Evolutionary conservation across 805 yeast species (phyloP), one percentile per base, ranked within the genome.

Genomic region (Dipodascus geniculatus): DNA sequence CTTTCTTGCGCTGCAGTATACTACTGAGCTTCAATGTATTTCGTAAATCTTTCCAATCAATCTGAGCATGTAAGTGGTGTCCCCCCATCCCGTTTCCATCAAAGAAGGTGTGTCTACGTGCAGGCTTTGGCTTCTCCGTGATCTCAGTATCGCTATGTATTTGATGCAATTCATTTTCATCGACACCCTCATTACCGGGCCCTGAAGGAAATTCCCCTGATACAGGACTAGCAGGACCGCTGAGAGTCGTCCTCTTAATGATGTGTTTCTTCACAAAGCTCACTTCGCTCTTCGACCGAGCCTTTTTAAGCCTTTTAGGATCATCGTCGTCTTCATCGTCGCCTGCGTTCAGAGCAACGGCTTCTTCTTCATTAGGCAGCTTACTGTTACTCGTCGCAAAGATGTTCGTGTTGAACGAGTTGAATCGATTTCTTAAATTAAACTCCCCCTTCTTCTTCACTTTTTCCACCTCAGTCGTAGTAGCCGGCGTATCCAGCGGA

Each of bases 11-110:
- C n/a, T 51, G 55, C 28, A 16, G 19, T 8, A 47, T 22, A 17
- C 17, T 17, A 17, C 49, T 23, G 48, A 50, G 51, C 20, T 57
- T 51, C 22, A 57, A 49, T 6, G 57, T 33, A 38, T 58, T 57
- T 48, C 51, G 51, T 23, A 58, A 52, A 48, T 58, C 59, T 23
- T 50, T 35, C 49, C 58, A 58, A 14, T 53, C 44, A 8, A 53
- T 54, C 6, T 42, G 48, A n/a, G 51, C 47, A 42, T 38, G 54
- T 11, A 22, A 23, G 17, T 51, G 44, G 14, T 38, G 44, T 6
- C 33, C 33, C 11, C 33, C 33, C 6, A 28, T 11, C 11, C 44
- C 44, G 14, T 9, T n/a, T 11, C 20, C 17, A n/a, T 38, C 44
- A n/a, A 38, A 38, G 14, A 38, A 38, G 20, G 44, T 38, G 14